Base-by-base conservation (phyloP, 1,284 basidiomycete genomes). In the Marasmius sp. region DNA sequence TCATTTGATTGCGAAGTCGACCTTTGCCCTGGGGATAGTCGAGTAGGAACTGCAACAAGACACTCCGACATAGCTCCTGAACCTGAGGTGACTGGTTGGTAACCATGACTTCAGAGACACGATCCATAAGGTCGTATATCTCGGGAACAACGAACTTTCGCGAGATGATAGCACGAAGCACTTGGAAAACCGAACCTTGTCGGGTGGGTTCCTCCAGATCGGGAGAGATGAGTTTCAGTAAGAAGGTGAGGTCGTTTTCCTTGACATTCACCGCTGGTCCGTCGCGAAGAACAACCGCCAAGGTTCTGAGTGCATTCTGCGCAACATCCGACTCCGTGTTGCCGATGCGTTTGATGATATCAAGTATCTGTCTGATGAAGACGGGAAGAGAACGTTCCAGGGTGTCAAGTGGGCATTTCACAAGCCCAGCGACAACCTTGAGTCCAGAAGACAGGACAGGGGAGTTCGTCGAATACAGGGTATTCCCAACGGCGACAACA, bases 1-100 rank as follows among this genome's bases (percentile, higher is more conserved):
- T 85, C 84, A 99, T 92, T 68, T 94, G 93, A 57, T 88, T 91
- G 64, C 88, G 89, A 11, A 99, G 81, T 2, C 97, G 87, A 1
- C 92, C 93, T 68, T 94, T 93, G 41, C 97, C 97, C 74, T 99
- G 97, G 1, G 97, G 97, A 70, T 99, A 99, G 70, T 99, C 97
- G 45, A 99, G 86, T 61, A 99, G 80, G 83, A 99, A 99, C 71
- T 97, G 94, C 49, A 99, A 85, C 45, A 97, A 85, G 37, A 95
- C 87, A 45, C 91, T 87, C 22, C 97, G 90, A 69, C 94, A 97
- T 1, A 93, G 85, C 71, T 97, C 96, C 70, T 96, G 95, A 8
- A 97, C 95, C 67, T 94, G 91, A 0, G 88, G 75, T 11, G 94
- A 94, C 75, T 99, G 97, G 68, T 87, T 95, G 9, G 95, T 97